Evolutionary conservation across 768 basidiomycete species (phyloP).

Genomic region (Hygrophoropsis aurantiaca): DNA sequence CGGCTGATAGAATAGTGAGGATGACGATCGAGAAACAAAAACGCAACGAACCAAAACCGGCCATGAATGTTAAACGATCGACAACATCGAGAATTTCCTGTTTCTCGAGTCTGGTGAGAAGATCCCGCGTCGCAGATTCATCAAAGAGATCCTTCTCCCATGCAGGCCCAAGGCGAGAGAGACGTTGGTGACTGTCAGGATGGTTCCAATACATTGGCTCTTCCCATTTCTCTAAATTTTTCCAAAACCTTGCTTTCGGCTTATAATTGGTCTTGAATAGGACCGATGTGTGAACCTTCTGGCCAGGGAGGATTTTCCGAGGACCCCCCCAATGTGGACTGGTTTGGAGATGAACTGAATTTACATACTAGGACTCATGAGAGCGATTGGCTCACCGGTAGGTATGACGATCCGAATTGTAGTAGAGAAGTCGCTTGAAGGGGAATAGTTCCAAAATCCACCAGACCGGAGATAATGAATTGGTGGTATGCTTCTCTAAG

Average conservation of each 20-base stretch:
- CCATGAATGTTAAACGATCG: conserved; percentile 29
- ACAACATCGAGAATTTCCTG: conserved; percentile 17
- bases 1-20: background rate
- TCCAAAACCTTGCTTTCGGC: conserved; percentile 20
- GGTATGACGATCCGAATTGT: conserved; percentile 24
- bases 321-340: conserved; percentile 27
- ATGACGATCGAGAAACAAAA: no score
- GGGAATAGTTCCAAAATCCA: conserved; percentile 25
- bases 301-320: conserved; percentile 26
- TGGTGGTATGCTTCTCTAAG: conserved; percentile 19
- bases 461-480: conserved; percentile 16
- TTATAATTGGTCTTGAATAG: conserved; percentile 30
- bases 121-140: conserved; percentile 11
- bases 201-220: conserved; percentile 32
- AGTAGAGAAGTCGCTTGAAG: conserved; percentile 24
- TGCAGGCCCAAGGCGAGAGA: conserved; percentile 12
- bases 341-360: background rate
- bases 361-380: background rate
- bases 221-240: conserved; percentile 21
- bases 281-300: conserved; percentile 31
- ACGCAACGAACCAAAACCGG: conserved; percentile 26
- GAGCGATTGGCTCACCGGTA: conserved; percentile 8
- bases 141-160: conserved; percentile 33
- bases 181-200: conserved; percentile 15
- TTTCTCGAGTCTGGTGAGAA: conserved; percentile 15